Conservation (phyloP, 805 yeast species). For the Wickerhamiella spandovensis region DNA sequence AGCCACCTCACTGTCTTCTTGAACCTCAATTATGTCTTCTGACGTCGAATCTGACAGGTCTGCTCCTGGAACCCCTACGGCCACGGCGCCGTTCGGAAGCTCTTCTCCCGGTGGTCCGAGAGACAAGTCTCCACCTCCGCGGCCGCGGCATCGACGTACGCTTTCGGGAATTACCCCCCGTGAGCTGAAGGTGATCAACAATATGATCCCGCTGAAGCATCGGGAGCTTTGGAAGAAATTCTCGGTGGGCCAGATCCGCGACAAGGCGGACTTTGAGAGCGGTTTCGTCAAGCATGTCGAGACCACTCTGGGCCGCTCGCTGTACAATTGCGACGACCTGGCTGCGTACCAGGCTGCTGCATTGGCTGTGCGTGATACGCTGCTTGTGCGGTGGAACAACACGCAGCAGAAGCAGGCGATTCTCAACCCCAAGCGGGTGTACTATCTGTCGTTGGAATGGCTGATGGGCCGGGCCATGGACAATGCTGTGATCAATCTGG, state of each 20-base stretch:
- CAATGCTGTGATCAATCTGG: constrained; percentile 76
- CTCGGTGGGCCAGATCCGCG: constrained; percentile 37
- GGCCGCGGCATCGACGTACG: constrained; percentile 35
- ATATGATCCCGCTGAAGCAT: constrained; percentile 64
- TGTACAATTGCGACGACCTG: constrained; percentile 81
- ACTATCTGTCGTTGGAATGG: constrained; percentile 77
- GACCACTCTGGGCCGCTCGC: constrained; percentile 77
- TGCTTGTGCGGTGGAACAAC: constrained; percentile 79
- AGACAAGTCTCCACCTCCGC: not conserved
- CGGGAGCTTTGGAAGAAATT: constrained; percentile 67
- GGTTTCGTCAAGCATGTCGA: constrained; percentile 77
- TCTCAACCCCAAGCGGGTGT: constrained; percentile 72
- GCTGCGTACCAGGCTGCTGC: constrained; percentile 92
- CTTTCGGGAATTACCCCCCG: constrained; percentile 85
- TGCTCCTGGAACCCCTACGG: not conserved
- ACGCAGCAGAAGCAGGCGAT: constrained; percentile 84
- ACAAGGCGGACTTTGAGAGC: constrained; percentile 46
- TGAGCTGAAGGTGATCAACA: constrained; percentile 72
- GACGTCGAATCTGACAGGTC: not conserved
- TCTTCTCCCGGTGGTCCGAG: not conserved
- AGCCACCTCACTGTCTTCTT: not conserved
- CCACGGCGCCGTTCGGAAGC: not conserved
- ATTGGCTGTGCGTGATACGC: constrained; percentile 59
- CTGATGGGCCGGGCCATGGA: constrained; percentile 93
- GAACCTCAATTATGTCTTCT: not conserved